Base-by-base conservation (phyloP, 768 basidiomycete species). In the Mycena chlorophos region DNA sequence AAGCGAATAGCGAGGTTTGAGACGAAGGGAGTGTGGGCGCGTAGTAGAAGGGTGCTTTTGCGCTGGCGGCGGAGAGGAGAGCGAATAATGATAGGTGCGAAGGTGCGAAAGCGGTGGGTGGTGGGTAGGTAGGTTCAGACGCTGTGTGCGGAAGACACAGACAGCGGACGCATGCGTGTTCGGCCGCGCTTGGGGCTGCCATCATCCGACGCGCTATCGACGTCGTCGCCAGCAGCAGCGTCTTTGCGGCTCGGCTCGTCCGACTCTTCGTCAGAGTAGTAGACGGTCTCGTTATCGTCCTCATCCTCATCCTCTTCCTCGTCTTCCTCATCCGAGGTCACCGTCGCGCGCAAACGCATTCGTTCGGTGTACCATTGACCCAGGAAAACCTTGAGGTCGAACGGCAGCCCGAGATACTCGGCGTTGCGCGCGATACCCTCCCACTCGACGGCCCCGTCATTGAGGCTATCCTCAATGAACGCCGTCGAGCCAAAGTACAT, bases 391-490 rank as follows among this genome's bases (percentile, higher is more conserved):
- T 91, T 93, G 69, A 94, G 84, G 40, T 89, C 86, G 17, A 83
- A 73, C 50, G 83, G 77, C 58, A 95, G 79, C 19, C 85, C 87
- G 47, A 96, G 85, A 66, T 91, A 95, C 67, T 95, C 92, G 66
- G 88, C 91, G 68, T 94, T 96, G 56, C 88, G 84, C 19, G 90
- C 90, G 57, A 95, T 76, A 26, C 90, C 91, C 63, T 94, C 89
- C 93, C 92, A 95, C 45, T 83, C 82, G 42, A 92, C 78, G 49
- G 76, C 69, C 19, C 87, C 85, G 19, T 76, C 72, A 57, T 82
- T 80, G 13, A 96, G 81, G 38, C 81, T 85, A 22, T 83, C 77
- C 64, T 88, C 83, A 63, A 96, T 86, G 51, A 76, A 77, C 39
- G 73, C 70, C 13, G 82, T 82, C 57, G 81, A 76, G 27, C 90